These are phyloP conservation scores for Syzygium grande DNA, from an alignment of 345 rosid species.

Conservation along the genomic window DNA sequence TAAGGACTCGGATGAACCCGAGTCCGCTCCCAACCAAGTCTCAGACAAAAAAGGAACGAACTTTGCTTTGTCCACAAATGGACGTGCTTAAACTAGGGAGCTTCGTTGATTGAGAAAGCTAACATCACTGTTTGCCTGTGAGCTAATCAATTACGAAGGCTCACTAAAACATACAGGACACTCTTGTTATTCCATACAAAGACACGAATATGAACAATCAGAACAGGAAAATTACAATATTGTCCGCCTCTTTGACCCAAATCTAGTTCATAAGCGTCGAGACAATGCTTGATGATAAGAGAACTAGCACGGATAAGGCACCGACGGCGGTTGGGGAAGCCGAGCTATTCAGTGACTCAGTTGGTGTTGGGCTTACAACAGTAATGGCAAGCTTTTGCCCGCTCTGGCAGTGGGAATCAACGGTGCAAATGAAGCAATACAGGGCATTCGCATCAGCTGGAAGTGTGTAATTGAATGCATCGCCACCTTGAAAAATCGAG, in stretches of 20 bases:
- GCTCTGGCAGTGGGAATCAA: constrained; percentile 10
- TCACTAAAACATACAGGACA: not conserved
- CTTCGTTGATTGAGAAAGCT: no score
- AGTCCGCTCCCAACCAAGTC: no score
- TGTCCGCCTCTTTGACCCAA: not conserved
- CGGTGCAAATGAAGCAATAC: constrained; percentile 16
- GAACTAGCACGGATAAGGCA: not conserved
- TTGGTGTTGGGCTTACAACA: not conserved
- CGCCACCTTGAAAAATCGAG: not conserved
- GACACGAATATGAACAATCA: not conserved
- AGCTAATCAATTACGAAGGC: not conserved
- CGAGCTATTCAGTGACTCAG: not conserved
- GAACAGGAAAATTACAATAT: not conserved
- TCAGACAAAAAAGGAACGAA: no score
- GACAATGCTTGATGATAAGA: not conserved
- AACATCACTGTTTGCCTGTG: not conserved
- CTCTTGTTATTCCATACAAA: not conserved
- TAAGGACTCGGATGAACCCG: no score
- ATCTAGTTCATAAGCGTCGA: not conserved
- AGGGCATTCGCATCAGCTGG: not conserved
- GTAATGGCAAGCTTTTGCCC: constrained; percentile 23
- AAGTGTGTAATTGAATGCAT: not conserved
- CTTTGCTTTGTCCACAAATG: no score
- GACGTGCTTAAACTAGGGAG: no score
- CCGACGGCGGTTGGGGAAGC: not conserved